Base-by-base conservation (phyloP, 306 rosid genomes). In the Alnus glutinosa region DNA sequence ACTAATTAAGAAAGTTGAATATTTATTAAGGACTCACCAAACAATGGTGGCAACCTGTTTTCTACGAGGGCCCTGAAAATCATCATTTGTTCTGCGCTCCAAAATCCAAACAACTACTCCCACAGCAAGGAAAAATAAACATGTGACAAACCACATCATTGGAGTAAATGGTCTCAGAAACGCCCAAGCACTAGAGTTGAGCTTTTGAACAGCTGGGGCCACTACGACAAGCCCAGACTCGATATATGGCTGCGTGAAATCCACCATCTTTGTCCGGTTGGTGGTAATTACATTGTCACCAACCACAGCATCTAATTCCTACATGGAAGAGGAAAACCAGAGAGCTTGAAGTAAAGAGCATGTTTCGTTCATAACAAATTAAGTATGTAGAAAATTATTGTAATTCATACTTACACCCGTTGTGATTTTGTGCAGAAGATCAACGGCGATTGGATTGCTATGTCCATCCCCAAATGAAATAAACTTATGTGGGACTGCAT, bases 191-290 rank as follows among this genome's bases (percentile, higher is more conserved):
- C 47, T 86, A 7, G 99, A 86, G 63, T 85, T 86, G 74, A 73
- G 34, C 77, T 80, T 80, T 83, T n/a, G n/a, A n/a, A n/a, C 19
- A 81, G 91, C 80, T 1, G 94, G 93, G 10, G 94, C 98, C 28
- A 96, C 94, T 9, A 96, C 94, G 16, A 92, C 97, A 16, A 93
- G 86, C 78, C 99, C 99, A 46, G 99, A 90, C 86, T 93, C 99
- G 13, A 91, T 76, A 70, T 73, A 95, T 67, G 99, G 99, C 84
- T 93, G 98, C 36, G 98, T 91, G 82, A 96, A 93, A 84, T 93
- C 99, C 28, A 81, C 98, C 90, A 90, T 79, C 85, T 75, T 91
- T 75, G 99, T 93, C 83, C 98, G 82, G 71, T 85, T 68, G 12
- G 97, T 93, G 61, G 89, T 89, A 57, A 96, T 96, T 39, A 97